Base-by-base conservation (phyloP, 176 grass and related monocot genomes). In the Coix lacrymajobi region DNA sequence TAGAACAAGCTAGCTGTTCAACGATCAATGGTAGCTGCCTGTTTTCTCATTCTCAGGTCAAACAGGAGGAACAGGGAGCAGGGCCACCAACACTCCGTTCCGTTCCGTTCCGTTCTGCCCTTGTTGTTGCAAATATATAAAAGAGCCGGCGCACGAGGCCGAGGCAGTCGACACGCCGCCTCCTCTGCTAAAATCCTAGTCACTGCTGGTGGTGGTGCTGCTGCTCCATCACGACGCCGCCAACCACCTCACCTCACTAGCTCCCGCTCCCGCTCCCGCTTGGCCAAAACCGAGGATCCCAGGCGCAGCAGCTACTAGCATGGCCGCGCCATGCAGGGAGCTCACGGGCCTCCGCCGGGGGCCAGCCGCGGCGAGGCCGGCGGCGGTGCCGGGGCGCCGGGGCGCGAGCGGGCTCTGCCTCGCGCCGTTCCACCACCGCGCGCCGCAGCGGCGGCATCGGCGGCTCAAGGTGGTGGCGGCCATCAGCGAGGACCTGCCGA, bases 401-500 rank as follows among this genome's bases (percentile, higher is more conserved):
- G 66, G 83, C 58, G 67, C 41, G 46, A 83, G 12, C 74, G 83
- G 71, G 89, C 89, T 87, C 81, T 82, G 78, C 79, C 86, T 88
- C 61, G 71, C 39, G 44, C 78, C 69, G 76, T 84, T 52, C 67
- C 64, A 37, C 80, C 66, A 6, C 32, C 31, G 69, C 49, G 26
- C 22, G 49, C 20, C 19, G 11, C 62, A 10, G 36, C 73, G 71
- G 75, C 39, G 0, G 41, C 1, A 41, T 28, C 41, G 32, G 66
- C 54, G 45, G 28, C 30, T 79, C 56, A 63, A 52, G 36, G 89
- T 91, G 11, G 81, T 88, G 56, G 85, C 91, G 79, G 87, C 93
- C 56, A 95, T 93, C 87, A 99, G 93, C 77, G 89, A 99, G 82
- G 87, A 99, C 28, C 77, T 93, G 75, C 75, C 76, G 41, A 66